Conservation (phyloP, 2,329 filamentous ascomycete species). For the Alternaria longipes region DNA sequence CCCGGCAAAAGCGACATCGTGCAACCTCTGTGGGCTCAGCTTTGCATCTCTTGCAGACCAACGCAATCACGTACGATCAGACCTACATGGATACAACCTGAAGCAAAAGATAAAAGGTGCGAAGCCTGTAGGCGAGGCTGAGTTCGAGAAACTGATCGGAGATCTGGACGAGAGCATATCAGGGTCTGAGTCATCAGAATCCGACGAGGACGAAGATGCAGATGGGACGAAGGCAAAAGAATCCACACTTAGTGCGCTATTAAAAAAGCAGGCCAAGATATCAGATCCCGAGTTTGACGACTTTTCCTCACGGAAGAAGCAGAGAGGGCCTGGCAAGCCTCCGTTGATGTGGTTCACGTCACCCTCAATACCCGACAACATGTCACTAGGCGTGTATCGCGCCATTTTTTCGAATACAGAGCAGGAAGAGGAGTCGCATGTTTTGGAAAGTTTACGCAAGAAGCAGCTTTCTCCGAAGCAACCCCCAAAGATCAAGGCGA, state of each 20-base stretch:
- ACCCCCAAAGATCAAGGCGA: slow-evolving; percentile 56
- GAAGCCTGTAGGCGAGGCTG: slow-evolving; percentile 75
- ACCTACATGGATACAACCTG: slow-evolving; percentile 92
- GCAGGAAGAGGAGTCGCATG: slow-evolving; percentile 66
- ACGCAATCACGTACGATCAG: slow-evolving; percentile 84
- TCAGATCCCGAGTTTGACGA: slow-evolving; percentile 64
- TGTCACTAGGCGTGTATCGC: slow-evolving; percentile 85
- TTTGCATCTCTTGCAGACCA: slow-evolving; percentile 82
- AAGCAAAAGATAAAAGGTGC: slow-evolving; percentile 86
- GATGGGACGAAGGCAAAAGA: slow-evolving; percentile 64
- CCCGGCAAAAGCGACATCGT: slow-evolving; percentile 72
- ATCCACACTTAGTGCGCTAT: slow-evolving; percentile 75
- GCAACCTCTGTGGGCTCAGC: slow-evolving; percentile 77
- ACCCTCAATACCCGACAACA: slow-evolving; percentile 76
- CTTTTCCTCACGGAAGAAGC: slow-evolving; percentile 59
- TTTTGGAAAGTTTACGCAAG: slow-evolving; percentile 73
- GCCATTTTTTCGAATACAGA: slow-evolving; percentile 80
- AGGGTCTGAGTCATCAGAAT: slow-evolving; percentile 78
- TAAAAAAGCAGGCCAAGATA: slow-evolving; percentile 84
- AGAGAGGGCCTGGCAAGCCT: slow-evolving; percentile 69
- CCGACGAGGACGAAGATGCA: slow-evolving; percentile 73
- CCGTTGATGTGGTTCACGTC: slow-evolving; percentile 89
- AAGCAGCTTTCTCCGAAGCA: slow-evolving; percentile 78
- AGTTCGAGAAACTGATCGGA: slow-evolving; percentile 87
- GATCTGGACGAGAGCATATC: slow-evolving; percentile 92